These are phyloP conservation scores for Gaeumannomyces tritici DNA, from an alignment of 2,329 filamentous ascomycete species.

Conservation along the genomic window DNA sequence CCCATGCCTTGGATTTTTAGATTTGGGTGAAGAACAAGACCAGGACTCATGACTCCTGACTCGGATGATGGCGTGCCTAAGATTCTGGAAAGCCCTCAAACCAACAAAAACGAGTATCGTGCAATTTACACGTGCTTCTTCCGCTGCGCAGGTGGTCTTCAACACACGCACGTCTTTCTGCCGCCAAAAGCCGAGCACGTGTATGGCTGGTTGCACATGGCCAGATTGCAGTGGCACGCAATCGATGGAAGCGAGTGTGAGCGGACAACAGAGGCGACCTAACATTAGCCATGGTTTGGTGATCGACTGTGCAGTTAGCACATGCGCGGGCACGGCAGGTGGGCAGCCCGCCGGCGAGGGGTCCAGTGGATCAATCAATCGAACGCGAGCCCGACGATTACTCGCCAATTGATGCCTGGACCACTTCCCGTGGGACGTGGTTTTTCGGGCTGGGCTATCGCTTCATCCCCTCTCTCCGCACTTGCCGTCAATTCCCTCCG, in stretches of 20 bases:
- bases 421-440: no score
- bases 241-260: background rate
- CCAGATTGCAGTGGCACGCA: background rate
- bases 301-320: background rate
- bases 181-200: background rate
- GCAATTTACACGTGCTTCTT: background rate
- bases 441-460: no score
- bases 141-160: background rate
- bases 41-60: background rate
- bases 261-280: background rate
- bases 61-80: background rate
- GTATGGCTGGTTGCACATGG: background rate
- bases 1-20: background rate
- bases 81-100: background rate
- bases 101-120: background rate
- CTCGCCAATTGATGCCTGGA: background rate
- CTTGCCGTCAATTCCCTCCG: no score
- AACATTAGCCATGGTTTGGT: background rate
- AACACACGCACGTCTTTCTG: background rate
- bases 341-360: no score
- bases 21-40: background rate
- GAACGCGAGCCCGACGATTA: background rate
- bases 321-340: no score
- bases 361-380: background rate
- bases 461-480: background rate